Evolutionary conservation across 1,284 basidiomycete genomes (phyloP).

Genomic region (Apiotrichum brassicae): DNA sequence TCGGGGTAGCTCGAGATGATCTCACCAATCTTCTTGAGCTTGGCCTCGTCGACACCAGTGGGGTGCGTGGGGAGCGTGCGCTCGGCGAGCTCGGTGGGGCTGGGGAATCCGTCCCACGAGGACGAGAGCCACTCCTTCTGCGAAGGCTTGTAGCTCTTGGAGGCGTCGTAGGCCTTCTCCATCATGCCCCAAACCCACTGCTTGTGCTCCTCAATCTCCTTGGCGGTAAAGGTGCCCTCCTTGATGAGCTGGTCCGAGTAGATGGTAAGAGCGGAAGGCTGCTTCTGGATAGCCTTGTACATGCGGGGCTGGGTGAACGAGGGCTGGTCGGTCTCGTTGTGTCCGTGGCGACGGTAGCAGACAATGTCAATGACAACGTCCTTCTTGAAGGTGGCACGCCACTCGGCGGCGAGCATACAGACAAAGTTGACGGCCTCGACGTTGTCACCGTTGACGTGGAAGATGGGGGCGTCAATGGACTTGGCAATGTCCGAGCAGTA

Average conservation of each 20-base stretch:
- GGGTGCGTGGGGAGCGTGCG: constrained; percentile 79
- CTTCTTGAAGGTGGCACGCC: constrained; percentile 97
- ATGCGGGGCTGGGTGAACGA: constrained; percentile 98
- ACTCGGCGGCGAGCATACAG: constrained; percentile 95
- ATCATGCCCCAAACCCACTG: constrained; percentile 99
- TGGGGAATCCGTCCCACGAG: constrained; percentile 98
- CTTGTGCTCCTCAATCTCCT: constrained; percentile 97
- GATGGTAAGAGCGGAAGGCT: constrained; percentile 83
- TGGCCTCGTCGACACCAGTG: constrained; percentile 73
- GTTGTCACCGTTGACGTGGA: constrained; percentile 99
- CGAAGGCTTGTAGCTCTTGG: constrained; percentile 91
- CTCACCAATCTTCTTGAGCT: constrained; percentile 79
- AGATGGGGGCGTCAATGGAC: constrained; percentile 96
- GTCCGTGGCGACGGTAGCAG: constrained; percentile 96
- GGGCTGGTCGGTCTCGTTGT: constrained; percentile 99
- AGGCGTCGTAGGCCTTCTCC: constrained; percentile 80
- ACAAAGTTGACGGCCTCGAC: constrained; percentile 98
- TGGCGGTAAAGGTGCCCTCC: constrained; percentile 89
- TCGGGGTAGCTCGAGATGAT: constrained; percentile 77
- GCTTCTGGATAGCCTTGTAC: constrained; percentile 95
- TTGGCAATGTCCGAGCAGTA: constrained; percentile 99
- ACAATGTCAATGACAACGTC: constrained; percentile 98
- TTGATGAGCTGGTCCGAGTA: constrained; percentile 88
- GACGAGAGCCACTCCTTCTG: constrained; percentile 95
- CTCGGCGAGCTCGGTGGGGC: constrained; percentile 90